A percentile compares a stretch with the other conserved stretches of the same genome.
These are phyloP conservation scores for Podospora bellae-mahoneyi DNA, from an alignment of 495 filamentous ascomycete genomes.

Conservation along the genomic window DNA sequence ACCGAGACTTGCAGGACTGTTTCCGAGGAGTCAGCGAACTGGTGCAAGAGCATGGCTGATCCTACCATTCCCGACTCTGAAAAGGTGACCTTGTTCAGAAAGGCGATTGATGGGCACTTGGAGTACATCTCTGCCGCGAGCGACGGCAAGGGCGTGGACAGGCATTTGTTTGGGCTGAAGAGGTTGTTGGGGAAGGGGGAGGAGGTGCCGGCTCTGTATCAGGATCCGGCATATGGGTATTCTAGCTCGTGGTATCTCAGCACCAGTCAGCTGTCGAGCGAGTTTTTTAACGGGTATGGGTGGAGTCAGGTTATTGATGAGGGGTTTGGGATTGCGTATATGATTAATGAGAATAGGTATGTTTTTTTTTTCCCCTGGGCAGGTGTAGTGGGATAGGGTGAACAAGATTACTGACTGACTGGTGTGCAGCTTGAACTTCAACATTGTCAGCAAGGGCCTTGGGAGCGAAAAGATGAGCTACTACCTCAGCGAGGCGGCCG, in stretches of 20 bases:
- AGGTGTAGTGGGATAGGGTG: background rate
- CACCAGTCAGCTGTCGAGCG: conserved; percentile 77
- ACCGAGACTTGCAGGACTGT: conserved; percentile 95
- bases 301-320: conserved; percentile 98
- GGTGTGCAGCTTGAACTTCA: conserved; percentile 82
- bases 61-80: conserved; percentile 56
- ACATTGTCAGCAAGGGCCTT: conserved; percentile 91
- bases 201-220: conserved; percentile 74
- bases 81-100: conserved; percentile 69
- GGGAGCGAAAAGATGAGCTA: conserved; percentile 91
- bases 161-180: conserved; percentile 96
- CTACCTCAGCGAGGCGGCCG: conserved; percentile 89
- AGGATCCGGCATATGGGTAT: conserved; percentile 83
- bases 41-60: conserved; percentile 82
- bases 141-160: conserved; percentile 90
- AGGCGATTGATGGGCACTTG: conserved; percentile 75
- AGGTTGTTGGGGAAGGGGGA: conserved; percentile 80
- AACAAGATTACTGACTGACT: too few species aligned
- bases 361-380: conserved; percentile 6
- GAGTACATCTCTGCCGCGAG: conserved; percentile 86
- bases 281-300: conserved; percentile 99
- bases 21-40: conserved; percentile 87
- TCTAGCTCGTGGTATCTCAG: conserved; percentile 85
- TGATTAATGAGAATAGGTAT: conserved; percentile 95
- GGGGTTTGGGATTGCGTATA: conserved; percentile 97